Conservation (phyloP, 2,329 filamentous ascomycete genomes). For the Mycosphaerelloides madeirae region DNA sequence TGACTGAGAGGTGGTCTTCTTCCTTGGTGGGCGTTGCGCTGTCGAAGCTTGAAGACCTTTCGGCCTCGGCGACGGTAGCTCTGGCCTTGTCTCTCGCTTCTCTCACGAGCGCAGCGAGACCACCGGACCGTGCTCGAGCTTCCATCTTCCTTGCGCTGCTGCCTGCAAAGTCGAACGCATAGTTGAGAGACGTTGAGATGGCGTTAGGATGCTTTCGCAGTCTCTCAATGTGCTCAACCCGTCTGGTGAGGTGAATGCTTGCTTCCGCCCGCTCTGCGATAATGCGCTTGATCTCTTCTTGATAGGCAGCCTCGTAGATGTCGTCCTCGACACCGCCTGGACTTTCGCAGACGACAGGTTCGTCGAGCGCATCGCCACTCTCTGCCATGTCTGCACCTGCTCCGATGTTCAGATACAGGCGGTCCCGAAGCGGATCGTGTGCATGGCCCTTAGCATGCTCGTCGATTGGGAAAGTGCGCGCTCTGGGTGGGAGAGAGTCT, state of each 20-base stretch:
- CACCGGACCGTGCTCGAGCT: slow-evolving; percentile 15
- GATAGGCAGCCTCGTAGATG: slow-evolving; percentile 84
- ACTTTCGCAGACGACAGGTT: slow-evolving; percentile 18
- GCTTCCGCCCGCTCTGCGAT: slow-evolving; percentile 43
- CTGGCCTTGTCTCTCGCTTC: slow-evolving; percentile 18
- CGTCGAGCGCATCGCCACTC: slow-evolving; percentile 36
- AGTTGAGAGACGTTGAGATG: slow-evolving; percentile 17
- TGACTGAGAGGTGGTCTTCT: no score
- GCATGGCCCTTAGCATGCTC: slow-evolving; percentile 54
- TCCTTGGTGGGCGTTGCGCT: not conserved
- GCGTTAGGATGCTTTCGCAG: slow-evolving; percentile 20
- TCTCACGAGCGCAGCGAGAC: slow-evolving; percentile 18
- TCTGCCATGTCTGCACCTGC: slow-evolving; percentile 46
- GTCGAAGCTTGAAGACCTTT: slow-evolving; percentile 3
- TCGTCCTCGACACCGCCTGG: slow-evolving; percentile 23
- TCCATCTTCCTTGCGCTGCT: slow-evolving; percentile 16
- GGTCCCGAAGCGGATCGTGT: slow-evolving; percentile 60
- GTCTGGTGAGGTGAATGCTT: slow-evolving; percentile 54
- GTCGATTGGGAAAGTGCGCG: slow-evolving; percentile 31
- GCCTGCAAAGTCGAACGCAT: slow-evolving; percentile 22
- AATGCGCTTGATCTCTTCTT: slow-evolving; percentile 74
- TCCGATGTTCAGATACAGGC: slow-evolving; percentile 72
- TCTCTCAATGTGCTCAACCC: slow-evolving; percentile 40
- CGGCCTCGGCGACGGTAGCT: slow-evolving; percentile 17
- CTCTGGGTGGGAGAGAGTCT: slow-evolving; percentile 20